Base-by-base conservation (phyloP, 495 filamentous ascomycete genomes). In the Tuber aestivum region DNA sequence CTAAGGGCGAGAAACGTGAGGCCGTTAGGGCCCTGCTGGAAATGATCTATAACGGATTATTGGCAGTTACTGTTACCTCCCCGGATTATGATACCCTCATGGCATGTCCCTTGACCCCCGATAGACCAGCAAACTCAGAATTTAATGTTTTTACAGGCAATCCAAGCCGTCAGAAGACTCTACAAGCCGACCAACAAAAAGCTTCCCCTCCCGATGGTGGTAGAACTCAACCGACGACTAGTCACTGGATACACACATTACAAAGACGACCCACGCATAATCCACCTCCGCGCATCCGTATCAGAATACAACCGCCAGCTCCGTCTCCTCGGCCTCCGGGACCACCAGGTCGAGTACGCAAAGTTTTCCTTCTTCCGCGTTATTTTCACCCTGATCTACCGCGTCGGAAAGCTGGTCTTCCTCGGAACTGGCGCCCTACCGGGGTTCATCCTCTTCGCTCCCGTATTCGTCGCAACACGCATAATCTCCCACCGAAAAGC, bases 1-100 rank as follows among this genome's bases (percentile, higher is more conserved):
- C 90, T 82, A 89, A 86, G 71, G 93, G 93, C 41, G 89, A 95
- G 80, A 88, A 93, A 81, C 87, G 96, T 74, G 92, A 95, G 78
- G 93, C 95, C 44, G 94, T 97, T 42, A 90, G 90, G 38, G 85
- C 89, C 69, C 86, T 97, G 8, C 85, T 99, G 45, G 92, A 97
- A 77, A 93, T 89, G 73, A 92, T 99, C 71, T 93, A 97, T 81
- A 89, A 95, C 76, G 88, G 90, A 41, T 87, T 99, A 56, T 89
- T 92, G 73, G 89, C 95, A 1, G 95, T 99, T 69, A 99, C 96
- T 18, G 94, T 97, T 45, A 94, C 92, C 8, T 91, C 91, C 50
- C 96, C 96, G 2, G 94, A 99, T 84, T 97, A 97, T 83, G 96
- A 98, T 79, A 98, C 95, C 23, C 86, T 99, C 16, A 97, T 97